Percentiles rank a stretch among this genome's conserved stretches.
Conservation (phyloP, 306 rosid genomes). For the Pyrus pyrifolia region DNA sequence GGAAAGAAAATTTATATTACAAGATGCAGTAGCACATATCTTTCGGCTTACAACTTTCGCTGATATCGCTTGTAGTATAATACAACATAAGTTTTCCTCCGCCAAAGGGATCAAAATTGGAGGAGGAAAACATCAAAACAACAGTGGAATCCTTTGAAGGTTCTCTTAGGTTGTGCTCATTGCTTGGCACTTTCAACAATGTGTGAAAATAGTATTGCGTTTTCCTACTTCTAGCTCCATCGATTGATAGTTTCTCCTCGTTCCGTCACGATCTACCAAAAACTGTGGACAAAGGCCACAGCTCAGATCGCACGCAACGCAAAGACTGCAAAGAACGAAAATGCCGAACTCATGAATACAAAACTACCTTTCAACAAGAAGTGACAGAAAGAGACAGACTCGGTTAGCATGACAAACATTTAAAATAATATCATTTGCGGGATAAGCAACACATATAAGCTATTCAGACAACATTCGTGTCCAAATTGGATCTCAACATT, state of each 20-base stretch:
- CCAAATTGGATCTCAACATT: background rate
- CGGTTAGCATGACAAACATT: background rate
- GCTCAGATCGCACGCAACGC: constrained; percentile 45
- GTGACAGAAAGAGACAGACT: background rate
- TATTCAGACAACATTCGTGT: too few species aligned
- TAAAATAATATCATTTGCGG: background rate
- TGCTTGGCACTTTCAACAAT: constrained; percentile 17
- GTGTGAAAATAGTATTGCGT: background rate
- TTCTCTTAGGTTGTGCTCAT: constrained; percentile 8
- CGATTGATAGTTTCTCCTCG: constrained; percentile 8
- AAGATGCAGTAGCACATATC: background rate
- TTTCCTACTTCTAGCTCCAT: constrained; percentile 2
- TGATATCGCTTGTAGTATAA: constrained; percentile 8
- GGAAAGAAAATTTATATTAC: background rate
- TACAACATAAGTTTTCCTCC: constrained; percentile 23
- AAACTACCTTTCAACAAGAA: background rate
- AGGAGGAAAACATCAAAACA: background rate
- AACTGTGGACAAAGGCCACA: constrained; percentile 10
- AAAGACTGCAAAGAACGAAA: constrained; percentile 57
- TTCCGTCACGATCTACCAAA: constrained; percentile 16
- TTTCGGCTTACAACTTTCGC: constrained; percentile 4
- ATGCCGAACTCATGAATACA: background rate
- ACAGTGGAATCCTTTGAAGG: background rate
- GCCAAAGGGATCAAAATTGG: constrained; percentile 7
- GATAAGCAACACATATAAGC: background rate